A percentile compares a stretch with the other conserved stretches of the same genome.
Evolutionary conservation across 768 basidiomycete genomes (phyloP).

Genomic region (Xanthoconium stramineum): DNA sequence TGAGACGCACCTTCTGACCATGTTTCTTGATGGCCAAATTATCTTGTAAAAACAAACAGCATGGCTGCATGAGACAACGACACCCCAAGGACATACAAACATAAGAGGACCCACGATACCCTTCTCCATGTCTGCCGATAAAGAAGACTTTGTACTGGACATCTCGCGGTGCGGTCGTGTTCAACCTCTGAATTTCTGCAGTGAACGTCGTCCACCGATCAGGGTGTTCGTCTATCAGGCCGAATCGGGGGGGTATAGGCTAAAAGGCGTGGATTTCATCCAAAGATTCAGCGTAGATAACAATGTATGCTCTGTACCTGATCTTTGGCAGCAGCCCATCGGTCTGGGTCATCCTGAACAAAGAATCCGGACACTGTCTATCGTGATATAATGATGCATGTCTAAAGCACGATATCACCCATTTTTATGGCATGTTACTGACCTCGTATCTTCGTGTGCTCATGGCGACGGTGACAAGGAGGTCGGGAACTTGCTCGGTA

Average conservation of each 20-base stretch:
- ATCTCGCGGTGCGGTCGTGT: not conserved
- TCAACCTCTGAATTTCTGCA: conserved; percentile 36
- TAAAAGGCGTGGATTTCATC: not conserved
- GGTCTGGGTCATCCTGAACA: not conserved
- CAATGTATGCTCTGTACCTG: not conserved
- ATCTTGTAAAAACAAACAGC: conserved; percentile 38
- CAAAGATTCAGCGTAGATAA: not conserved
- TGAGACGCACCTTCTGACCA: conserved; percentile 39
- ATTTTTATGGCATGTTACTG: not conserved
- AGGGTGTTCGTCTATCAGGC: conserved; percentile 21
- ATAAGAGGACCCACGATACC: conserved; percentile 1
- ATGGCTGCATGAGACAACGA: no score
- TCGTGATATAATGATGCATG: no score
- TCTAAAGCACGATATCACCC: not conserved
- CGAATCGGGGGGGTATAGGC: conserved; percentile 4
- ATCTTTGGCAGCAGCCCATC: not conserved
- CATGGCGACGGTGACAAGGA: not conserved
- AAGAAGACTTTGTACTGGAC: conserved; percentile 51
- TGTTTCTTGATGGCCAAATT: conserved; percentile 62
- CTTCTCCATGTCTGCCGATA: conserved; percentile 62
- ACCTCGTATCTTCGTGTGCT: not conserved
- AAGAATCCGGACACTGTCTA: not conserved
- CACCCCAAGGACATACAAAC: not conserved
- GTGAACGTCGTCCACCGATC: conserved; percentile 49
- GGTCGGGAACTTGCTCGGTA: not conserved